Conservation (phyloP, 2,329 filamentous ascomycete species). For the Botrytis medusae region DNA sequence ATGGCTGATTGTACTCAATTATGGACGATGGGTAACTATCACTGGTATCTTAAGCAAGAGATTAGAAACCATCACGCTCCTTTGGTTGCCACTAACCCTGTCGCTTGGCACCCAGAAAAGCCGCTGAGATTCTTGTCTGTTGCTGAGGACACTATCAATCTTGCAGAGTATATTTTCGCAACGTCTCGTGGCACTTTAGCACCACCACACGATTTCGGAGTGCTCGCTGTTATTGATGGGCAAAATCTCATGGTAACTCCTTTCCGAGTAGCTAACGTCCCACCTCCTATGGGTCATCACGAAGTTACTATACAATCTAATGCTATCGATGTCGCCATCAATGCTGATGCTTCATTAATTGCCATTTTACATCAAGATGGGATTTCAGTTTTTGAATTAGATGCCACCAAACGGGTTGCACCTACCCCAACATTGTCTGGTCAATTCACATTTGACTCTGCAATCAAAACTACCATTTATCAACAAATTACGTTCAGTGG, state of each 20-base stretch:
- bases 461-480: constrained; percentile 25
- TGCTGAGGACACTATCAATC: constrained; percentile 51
- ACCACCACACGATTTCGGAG: constrained; percentile 73
- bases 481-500: constrained; percentile 37
- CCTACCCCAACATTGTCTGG: constrained; percentile 46
- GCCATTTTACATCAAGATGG: constrained; percentile 68
- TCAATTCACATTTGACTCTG: constrained; percentile 44
- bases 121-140: constrained; percentile 65
- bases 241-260: constrained; percentile 78
- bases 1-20: constrained; percentile 77
- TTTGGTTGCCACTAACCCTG: constrained; percentile 38
- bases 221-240: constrained; percentile 83
- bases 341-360: constrained; percentile 61
- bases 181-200: constrained; percentile 67
- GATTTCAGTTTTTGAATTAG: constrained; percentile 70
- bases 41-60: constrained; percentile 97
- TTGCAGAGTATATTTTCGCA: constrained; percentile 67
- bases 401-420: constrained; percentile 56
- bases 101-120: constrained; percentile 83
- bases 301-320: constrained; percentile 64
- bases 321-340: constrained; percentile 74
- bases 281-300: constrained; percentile 87
- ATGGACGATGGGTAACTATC: constrained; percentile 97
- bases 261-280: constrained; percentile 78
- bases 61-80: constrained; percentile 49